Evolutionary conservation across 2,329 filamentous ascomycete species (phyloP), one percentile per base, ranked within the genome.

Genomic region (Penicillium sp.): DNA sequence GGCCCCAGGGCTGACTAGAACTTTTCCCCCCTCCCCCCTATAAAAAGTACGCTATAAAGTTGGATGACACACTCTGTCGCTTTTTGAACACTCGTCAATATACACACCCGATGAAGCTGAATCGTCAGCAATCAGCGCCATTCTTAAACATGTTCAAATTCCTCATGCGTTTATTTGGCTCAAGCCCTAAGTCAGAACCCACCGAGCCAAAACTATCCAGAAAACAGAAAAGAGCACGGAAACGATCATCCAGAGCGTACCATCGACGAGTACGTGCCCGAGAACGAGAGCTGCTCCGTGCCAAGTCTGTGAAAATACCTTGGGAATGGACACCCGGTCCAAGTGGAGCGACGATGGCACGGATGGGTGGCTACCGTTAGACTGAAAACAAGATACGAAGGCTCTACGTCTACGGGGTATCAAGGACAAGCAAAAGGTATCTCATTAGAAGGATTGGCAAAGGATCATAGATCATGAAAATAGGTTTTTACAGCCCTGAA

Each of bases 401-500:
- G n/a, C 13, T 36, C 34, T 13, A 36, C 34, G 4, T 36, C 34
- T 13, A 36, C 34, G 4, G 21, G 5, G 34, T 5, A 27, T 6
- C 9, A 31, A 22, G 14, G 11, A 18, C 22, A 2, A 36, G 32
- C 27, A 44, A 45, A 48, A 54, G 51, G 39, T 54, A 50, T 50
- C 46, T 54, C 46, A 54, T 54, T 50, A 39, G 34, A 52, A 1
- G 18, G 34, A 27, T 38, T 48, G 9, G n/a, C 24, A 27, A 16
- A 42, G 36, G 50, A 16, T 50, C 40, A 50, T 40, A 47, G 40
- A 45, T 45, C 51, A 40, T 53, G 18, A 51, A 38, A 34, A 36
- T n/a, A 51, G 42, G 48, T 45, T 54, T 54, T 51, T 45, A 54
- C 42, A 46, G 41, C 42, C 34, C 38, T 44, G 21, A 14, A 21